Percentiles rank a stretch among this genome's conserved stretches.
phyloP scores from a whole-genome alignment of 225 moss, liverwort and hornwort genomes.

The Bryum argenteum region DNA sequence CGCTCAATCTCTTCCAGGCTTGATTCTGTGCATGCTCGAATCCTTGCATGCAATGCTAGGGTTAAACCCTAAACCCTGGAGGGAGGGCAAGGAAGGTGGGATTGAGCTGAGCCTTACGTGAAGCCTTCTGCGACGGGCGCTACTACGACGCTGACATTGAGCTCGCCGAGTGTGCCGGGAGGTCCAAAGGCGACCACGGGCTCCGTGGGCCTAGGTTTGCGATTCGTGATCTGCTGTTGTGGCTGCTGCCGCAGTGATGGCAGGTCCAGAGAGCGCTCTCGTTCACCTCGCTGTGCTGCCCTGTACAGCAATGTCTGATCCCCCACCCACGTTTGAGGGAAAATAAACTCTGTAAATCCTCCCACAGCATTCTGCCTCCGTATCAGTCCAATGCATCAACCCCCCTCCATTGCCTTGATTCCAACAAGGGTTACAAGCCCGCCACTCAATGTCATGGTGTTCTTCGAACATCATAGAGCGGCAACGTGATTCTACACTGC shows the following conservation, averaged over 20 bases:
- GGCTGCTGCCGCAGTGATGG: slow-evolving; percentile 51
- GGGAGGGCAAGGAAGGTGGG: background rate
- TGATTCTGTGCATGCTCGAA: background rate
- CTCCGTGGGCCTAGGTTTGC: slow-evolving; percentile 47
- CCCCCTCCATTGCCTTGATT: background rate
- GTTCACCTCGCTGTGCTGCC: slow-evolving; percentile 76
- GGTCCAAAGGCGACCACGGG: slow-evolving; percentile 92
- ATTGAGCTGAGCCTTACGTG: slow-evolving; percentile 49
- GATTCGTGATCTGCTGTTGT: slow-evolving; percentile 9
- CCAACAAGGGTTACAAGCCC: background rate
- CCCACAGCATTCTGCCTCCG: slow-evolving; percentile 14
- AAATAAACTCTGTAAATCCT: slow-evolving; percentile 68
- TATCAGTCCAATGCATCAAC: slow-evolving; percentile 8
- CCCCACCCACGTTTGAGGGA: slow-evolving; percentile 80
- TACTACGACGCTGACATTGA: slow-evolving; percentile 86
- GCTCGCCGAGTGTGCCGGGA: slow-evolving; percentile 75
- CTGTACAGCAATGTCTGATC: slow-evolving; percentile 88
- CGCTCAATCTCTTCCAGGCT: slow-evolving; percentile 15
- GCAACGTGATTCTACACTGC: background rate
- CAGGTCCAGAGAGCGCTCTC: slow-evolving; percentile 73
- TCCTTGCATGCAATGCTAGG: background rate
- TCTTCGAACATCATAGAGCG: too few species aligned
- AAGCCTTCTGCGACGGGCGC: slow-evolving; percentile 76
- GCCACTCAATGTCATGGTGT: too few species aligned
- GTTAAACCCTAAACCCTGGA: too few species aligned